A percentile compares a stretch with the other conserved stretches of the same genome.
Evolutionary conservation across 768 basidiomycete genomes (phyloP).

Genomic region (Lactarius quietus): DNA sequence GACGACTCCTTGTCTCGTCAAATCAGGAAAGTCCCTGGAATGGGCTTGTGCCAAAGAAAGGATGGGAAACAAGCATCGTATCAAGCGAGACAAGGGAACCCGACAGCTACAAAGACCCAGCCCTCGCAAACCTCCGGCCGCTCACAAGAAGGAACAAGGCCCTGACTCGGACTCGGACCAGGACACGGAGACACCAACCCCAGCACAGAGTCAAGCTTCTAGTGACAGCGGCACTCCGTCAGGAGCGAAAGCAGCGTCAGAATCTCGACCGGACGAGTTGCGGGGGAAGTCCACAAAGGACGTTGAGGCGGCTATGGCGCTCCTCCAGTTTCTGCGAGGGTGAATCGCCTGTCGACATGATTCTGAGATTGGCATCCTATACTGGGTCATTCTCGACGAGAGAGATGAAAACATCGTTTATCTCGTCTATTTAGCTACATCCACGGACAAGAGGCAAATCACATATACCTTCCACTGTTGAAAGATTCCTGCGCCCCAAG

Average conservation of each 20-base stretch:
- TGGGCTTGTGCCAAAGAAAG: slow-evolving; percentile 64
- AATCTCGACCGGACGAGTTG: slow-evolving; percentile 1
- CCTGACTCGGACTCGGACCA: slow-evolving; percentile 2
- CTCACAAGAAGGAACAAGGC: neutral
- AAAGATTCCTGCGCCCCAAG: neutral
- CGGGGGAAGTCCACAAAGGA: slow-evolving; percentile 29
- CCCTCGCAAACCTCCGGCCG: neutral
- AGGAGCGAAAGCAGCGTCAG: slow-evolving; percentile 5
- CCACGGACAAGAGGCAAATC: neutral
- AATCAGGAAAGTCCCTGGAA: slow-evolving; percentile 56
- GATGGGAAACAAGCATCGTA: slow-evolving; percentile 27
- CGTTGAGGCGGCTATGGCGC: slow-evolving; percentile 38
- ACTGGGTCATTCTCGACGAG: neutral
- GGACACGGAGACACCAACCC: neutral
- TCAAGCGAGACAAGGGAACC: slow-evolving; percentile 29
- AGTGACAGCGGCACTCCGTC: neutral
- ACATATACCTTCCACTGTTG: neutral
- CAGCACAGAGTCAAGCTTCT: slow-evolving; percentile 5
- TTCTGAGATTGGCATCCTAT: slow-evolving; percentile 11
- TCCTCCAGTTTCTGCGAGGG: slow-evolving; percentile 34
- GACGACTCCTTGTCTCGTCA: slow-evolving; percentile 43
- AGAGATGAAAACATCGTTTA: neutral
- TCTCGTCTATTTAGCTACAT: too few species aligned
- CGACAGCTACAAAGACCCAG: neutral
- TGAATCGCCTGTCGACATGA: slow-evolving; percentile 20